Conservation (phyloP, 1,284 basidiomycete genomes). For the Pholiota adiposa region DNA sequence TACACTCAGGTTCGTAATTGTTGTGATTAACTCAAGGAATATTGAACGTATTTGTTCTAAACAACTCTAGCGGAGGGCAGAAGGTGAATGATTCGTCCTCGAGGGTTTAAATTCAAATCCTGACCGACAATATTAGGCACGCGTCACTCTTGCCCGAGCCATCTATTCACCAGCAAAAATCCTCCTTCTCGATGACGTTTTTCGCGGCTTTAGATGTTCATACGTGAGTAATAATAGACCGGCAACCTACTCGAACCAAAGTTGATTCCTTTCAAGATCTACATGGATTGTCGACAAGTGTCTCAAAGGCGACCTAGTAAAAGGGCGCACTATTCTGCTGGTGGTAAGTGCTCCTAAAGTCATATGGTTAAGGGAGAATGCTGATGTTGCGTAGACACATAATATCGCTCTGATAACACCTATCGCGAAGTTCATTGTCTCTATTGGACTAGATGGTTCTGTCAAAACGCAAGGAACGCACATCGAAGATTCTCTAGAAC, state of each 20-base stretch:
- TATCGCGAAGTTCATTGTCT: constrained; percentile 1
- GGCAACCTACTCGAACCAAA: too few species aligned
- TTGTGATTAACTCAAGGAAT: not conserved
- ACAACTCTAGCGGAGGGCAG: constrained; percentile 15
- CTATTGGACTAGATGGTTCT: not conserved
- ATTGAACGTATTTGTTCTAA: not conserved
- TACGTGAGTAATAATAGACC: constrained; percentile 36
- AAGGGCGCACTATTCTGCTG: constrained; percentile 50
- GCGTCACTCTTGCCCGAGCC: constrained; percentile 75
- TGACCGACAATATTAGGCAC: constrained; percentile 38
- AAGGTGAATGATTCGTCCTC: not conserved
- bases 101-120: too few species aligned
- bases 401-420: not conserved
- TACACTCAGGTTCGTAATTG: constrained; percentile 46
- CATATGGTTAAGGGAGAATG: too few species aligned
- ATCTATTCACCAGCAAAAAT: constrained; percentile 67
- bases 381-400: too few species aligned
- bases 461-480: not conserved
- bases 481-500: not conserved
- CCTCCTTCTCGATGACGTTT: constrained; percentile 66
- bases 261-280: too few species aligned
- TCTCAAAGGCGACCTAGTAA: constrained; percentile 63
- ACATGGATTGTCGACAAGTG: constrained; percentile 65
- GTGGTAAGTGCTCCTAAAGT: constrained; percentile 47
- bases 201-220: constrained; percentile 53